Percentiles rank a stretch among this genome's conserved stretches.
phyloP scores from a whole-genome alignment of 306 rosid species.

The Castanospermum australe region DNA sequence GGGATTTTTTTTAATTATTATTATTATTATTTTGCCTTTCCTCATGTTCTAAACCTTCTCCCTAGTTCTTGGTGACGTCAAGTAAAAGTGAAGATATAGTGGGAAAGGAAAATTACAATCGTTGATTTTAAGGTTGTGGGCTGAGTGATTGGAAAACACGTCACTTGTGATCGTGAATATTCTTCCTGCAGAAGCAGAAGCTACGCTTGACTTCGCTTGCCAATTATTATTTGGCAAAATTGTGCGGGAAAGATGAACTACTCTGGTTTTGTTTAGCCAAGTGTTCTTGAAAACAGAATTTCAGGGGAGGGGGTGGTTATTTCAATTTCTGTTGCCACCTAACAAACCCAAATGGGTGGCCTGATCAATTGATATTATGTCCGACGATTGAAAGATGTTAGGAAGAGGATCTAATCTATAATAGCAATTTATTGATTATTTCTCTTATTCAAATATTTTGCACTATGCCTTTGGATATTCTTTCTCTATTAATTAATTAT shows the following conservation, averaged over 20 bases:
- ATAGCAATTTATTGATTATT: neutral
- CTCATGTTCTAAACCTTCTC: neutral
- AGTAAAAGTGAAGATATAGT: neutral
- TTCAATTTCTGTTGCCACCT: neutral
- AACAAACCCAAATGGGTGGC: too few species aligned
- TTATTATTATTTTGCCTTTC: neutral
- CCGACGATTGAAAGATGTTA: neutral
- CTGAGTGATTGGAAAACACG: slow-evolving; percentile 4
- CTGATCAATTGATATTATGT: neutral
- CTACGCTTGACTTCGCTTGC: neutral
- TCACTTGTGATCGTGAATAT: neutral
- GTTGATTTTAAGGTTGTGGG: slow-evolving; percentile 6
- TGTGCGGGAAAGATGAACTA: neutral
- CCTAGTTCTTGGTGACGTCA: neutral
- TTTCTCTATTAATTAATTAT: neutral
- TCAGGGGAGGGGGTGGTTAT: neutral
- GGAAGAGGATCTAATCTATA: too few species aligned
- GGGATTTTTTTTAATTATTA: too few species aligned
- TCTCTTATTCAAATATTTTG: slow-evolving; percentile 8
- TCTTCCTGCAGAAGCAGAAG: neutral
- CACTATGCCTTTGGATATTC: neutral
- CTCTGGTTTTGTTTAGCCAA: neutral
- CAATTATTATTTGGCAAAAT: neutral
- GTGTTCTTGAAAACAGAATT: neutral
- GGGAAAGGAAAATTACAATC: neutral